These are phyloP conservation scores for Fusarium tjaetaba DNA, from an alignment of 2,329 filamentous ascomycete genomes.

Conservation along the genomic window DNA sequence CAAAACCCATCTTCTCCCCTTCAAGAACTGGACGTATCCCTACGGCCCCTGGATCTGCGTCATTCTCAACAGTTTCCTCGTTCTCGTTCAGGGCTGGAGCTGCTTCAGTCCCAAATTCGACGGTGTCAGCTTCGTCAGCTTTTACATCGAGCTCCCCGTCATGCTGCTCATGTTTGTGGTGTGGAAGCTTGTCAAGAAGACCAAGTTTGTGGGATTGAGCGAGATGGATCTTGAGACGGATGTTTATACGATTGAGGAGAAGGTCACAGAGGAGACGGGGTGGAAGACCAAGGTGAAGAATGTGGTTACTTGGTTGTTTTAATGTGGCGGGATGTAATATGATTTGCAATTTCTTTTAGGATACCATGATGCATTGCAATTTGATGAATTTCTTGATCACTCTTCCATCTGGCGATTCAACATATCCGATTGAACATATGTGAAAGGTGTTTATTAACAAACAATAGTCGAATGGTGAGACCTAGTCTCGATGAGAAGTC, in stretches of 20 bases:
- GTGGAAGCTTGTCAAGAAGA: slow-evolving; percentile 78
- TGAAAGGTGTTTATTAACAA: neutral
- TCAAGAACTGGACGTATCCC: slow-evolving; percentile 74
- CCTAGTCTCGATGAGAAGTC: slow-evolving; percentile 7
- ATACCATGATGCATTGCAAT: neutral
- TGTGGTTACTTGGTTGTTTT: slow-evolving; percentile 49
- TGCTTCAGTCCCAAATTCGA: slow-evolving; percentile 69
- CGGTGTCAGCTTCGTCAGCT: slow-evolving; percentile 69
- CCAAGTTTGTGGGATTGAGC: slow-evolving; percentile 63
- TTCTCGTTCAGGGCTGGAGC: slow-evolving; percentile 71
- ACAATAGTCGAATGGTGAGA: slow-evolving; percentile 2
- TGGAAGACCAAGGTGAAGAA: slow-evolving; percentile 59
- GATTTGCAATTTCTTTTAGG: neutral
- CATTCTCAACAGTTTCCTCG: slow-evolving; percentile 66
- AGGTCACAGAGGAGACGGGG: slow-evolving; percentile 40
- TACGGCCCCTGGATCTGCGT: slow-evolving; percentile 67
- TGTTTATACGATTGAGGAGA: slow-evolving; percentile 60
- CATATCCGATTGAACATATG: no score
- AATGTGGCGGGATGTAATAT: neutral
- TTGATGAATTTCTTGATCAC: neutral
- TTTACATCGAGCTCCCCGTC: slow-evolving; percentile 70
- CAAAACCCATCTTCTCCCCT: slow-evolving; percentile 69
- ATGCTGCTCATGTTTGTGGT: slow-evolving; percentile 71
- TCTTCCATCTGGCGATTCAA: no score
- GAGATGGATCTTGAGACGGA: slow-evolving; percentile 73